phyloP scores from a whole-genome alignment of 495 filamentous ascomycete species.

The Aspergillus saccharolyticus region DNA sequence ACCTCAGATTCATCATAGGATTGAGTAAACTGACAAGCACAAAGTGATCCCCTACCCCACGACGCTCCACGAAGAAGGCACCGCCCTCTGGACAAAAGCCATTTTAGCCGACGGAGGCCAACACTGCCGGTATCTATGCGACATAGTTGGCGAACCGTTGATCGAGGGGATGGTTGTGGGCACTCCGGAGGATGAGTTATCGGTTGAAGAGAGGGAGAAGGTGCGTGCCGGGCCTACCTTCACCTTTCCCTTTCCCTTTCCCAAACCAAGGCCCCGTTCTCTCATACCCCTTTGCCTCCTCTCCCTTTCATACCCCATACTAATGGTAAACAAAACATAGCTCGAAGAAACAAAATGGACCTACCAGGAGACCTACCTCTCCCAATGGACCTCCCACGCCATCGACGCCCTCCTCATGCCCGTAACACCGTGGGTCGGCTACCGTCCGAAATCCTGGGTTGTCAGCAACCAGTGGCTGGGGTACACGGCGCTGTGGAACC shows the following conservation, averaged over 20 bases:
- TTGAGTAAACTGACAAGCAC: neutral
- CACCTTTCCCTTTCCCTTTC: no score
- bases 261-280: no score
- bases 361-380: conserved; percentile 30
- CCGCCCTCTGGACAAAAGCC: conserved; percentile 43
- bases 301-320: neutral
- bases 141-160: conserved; percentile 51
- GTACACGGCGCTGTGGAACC: conserved; percentile 65
- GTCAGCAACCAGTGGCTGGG: conserved; percentile 54
- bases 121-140: conserved; percentile 44
- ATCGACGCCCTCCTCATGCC: conserved; percentile 67
- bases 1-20: no score
- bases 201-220: conserved; percentile 25
- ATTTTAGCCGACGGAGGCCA: conserved; percentile 57
- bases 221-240: conserved; percentile 14
- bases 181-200: conserved; percentile 26
- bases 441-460: conserved; percentile 44
- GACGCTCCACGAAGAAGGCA: conserved; percentile 27
- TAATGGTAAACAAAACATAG: conserved; percentile 8
- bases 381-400: conserved; percentile 51
- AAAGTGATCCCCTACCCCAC: conserved; percentile 44
- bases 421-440: conserved; percentile 48
- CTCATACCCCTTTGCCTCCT: no score
- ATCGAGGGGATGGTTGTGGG: conserved; percentile 48
- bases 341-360: conserved; percentile 31